Evolutionary conservation across 2,329 filamentous ascomycete genomes (phyloP).

Genomic region (Talaromyces sp.): DNA sequence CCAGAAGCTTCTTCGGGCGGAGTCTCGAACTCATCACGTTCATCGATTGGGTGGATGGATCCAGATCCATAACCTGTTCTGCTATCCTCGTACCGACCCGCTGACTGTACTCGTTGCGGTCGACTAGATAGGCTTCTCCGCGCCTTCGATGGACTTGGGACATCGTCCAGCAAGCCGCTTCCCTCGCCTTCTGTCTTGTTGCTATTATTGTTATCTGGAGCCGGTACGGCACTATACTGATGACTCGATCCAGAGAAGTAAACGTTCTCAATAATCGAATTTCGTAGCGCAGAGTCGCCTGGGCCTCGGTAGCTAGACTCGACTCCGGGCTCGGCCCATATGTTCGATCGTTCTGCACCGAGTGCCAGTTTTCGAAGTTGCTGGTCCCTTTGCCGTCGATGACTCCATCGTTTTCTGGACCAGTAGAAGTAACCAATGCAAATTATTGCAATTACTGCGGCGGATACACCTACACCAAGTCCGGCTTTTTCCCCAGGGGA

Average conservation of each 20-base stretch:
- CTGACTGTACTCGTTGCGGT: slow-evolving; percentile 27
- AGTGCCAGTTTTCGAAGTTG: slow-evolving; percentile 51
- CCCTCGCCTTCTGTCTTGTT: slow-evolving; percentile 34
- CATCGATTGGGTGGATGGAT: slow-evolving; percentile 59
- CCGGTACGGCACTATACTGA: slow-evolving; percentile 13
- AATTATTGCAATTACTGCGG: slow-evolving; percentile 54
- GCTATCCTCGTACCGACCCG: slow-evolving; percentile 45
- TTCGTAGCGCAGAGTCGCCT: slow-evolving; percentile 7
- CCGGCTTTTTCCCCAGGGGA: slow-evolving; percentile 47
- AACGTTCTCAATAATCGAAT: slow-evolving; percentile 10
- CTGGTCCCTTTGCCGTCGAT: slow-evolving; percentile 46
- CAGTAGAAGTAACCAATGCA: slow-evolving; percentile 48
- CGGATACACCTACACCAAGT: slow-evolving; percentile 60
- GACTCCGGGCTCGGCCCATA: slow-evolving; percentile 38
- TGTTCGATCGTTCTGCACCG: slow-evolving; percentile 45
- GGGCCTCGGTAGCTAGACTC: slow-evolving; percentile 34
- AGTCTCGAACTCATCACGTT: slow-evolving; percentile 56
- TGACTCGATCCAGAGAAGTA: slow-evolving; percentile 11
- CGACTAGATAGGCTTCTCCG: slow-evolving; percentile 37
- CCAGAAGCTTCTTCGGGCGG: slow-evolving; percentile 13
- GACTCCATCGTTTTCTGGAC: slow-evolving; percentile 43
- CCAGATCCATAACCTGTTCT: slow-evolving; percentile 47
- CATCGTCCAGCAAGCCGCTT: slow-evolving; percentile 39
- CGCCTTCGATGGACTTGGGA: slow-evolving; percentile 36
- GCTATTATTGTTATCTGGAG: slow-evolving; percentile 26